Evolutionary conservation across 306 rosid genomes (phyloP), one percentile per base, ranked within the genome.

Genomic region (Echinosophora koreensis): DNA sequence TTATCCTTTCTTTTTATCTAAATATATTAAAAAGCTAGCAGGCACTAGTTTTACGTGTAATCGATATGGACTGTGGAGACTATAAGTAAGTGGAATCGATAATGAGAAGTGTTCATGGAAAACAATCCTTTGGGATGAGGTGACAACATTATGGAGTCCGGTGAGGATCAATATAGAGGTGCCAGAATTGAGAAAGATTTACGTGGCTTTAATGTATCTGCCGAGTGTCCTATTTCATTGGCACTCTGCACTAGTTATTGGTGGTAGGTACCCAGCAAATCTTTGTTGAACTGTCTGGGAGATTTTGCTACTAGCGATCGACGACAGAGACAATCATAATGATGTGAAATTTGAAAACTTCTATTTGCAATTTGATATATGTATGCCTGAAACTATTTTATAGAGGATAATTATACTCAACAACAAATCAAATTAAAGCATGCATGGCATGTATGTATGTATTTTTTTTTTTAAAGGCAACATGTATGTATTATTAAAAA

Each of bases 251-350:
- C 74, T 51, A 37, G 11, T 39, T 39, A 7, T 66, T 18, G 60
- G 69, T 12, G 68, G 66, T 80, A 27, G 73, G 61, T 55, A 59
- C 35, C 56, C 7, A 32, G 56, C 64, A 69, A 78, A 69, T 78
- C 51, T 58, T 78, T 59, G 82, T 50, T 78, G 56, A 38, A 69
- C 60, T 60, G 71, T 60, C 74, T 3, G 14, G 1, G 28, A 38
- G 60, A 47, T 72, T 64, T 56, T 55, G 34, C 35, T 56, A 37
- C 5, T 5, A 11, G 0, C 9, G 62, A 17, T 30, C 32, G 32
- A 30, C 32, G 32, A 22, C 69, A 32, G 18, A 28, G 49, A 79
- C 58, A 12, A 38, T 41, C 60, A 28, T 13, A 68, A 72, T 80
- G 4, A 66, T 73, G 55, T 30, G 16, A 35, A 66, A 66, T 66